Base-by-base conservation (phyloP, 345 rosid species). In the Brassica cretica region DNA sequence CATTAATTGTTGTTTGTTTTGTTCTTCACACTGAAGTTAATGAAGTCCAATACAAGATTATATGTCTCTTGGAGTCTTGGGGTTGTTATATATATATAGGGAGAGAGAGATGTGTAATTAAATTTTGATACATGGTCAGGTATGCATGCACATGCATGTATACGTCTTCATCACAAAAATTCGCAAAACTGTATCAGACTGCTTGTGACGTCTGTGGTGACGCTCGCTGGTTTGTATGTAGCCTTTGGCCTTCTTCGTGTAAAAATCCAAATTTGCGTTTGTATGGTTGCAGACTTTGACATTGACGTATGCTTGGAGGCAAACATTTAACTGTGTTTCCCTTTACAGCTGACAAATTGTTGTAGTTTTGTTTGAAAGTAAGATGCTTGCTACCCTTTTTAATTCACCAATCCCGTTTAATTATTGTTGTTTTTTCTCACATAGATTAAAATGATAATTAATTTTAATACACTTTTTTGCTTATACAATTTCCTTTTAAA, bases 191-290 rank as follows among this genome's bases (percentile, higher is more conserved):
- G 55, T 30, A 69, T 14, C 16, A 76, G 53, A 46, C 24, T 30
- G 32, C 41, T 7, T 64, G 71, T 77, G 76, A 77, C 80, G 76
- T 64, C 8, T 37, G 80, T 39, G 71, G 44, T 70, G 76, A 77
- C 58, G 75, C 19, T 51, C 70, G 33, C 39, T 32, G 30, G 30
- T 33, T 1, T 32, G 37, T 33, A 6, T 5, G 21, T 39, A 7
- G 19, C 73, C 14, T 18, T 46, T 25, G 60, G 55, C n/a, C 16
- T 35, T 8, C 3, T 33, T 33, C 6, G 25, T 39, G 18, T 44
- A 51, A 56, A 46, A 53, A 35, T 25, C 74, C 79, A 68, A 76
- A 68, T 32, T 68, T 9, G 25, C 5, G 6, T n/a, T 30, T 19
- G 27, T 49, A 0, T 29, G 61, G 32, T 25, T 59, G 79, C 73